Conservation (phyloP, 2,329 filamentous ascomycete species). For the Neofusicoccum laricinum region DNA sequence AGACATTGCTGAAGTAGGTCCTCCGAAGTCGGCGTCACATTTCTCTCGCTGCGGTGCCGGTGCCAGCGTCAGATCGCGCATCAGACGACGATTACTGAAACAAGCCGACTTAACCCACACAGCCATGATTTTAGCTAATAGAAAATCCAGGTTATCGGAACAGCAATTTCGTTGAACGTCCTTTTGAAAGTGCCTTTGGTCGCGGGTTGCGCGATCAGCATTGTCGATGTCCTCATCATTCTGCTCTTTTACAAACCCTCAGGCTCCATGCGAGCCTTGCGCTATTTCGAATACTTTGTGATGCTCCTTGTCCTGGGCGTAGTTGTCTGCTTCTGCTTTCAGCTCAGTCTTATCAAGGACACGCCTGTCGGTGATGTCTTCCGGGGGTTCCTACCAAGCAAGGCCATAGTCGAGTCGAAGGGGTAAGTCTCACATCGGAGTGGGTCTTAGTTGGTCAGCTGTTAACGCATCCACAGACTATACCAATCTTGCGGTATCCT, state of each 20-base stretch:
- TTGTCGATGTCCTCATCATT: conserved; percentile 56
- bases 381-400: conserved; percentile 53
- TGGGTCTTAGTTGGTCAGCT: not conserved
- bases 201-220: conserved; percentile 56
- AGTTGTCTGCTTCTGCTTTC: conserved; percentile 56
- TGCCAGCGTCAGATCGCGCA: not conserved
- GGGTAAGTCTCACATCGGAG: conserved; percentile 39
- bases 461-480: conserved; percentile 34
- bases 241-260: conserved; percentile 54
- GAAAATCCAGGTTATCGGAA: conserved; percentile 48
- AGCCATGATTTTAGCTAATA: not conserved
- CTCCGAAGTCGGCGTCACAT: not conserved
- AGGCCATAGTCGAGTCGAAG: conserved; percentile 50
- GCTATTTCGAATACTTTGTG: conserved; percentile 55
- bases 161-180: conserved; percentile 56
- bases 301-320: conserved; percentile 54
- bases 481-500: conserved; percentile 71
- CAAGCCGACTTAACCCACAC: not conserved
- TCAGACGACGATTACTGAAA: not conserved
- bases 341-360: conserved; percentile 51
- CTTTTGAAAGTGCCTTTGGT: conserved; percentile 53
- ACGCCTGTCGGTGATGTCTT: conserved; percentile 53
- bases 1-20: conserved; percentile 53
- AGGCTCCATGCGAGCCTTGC: conserved; percentile 51
- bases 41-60: not conserved